phyloP scores from a whole-genome alignment of 2,329 filamentous ascomycete species.

The Hypocrella siamensis region DNA sequence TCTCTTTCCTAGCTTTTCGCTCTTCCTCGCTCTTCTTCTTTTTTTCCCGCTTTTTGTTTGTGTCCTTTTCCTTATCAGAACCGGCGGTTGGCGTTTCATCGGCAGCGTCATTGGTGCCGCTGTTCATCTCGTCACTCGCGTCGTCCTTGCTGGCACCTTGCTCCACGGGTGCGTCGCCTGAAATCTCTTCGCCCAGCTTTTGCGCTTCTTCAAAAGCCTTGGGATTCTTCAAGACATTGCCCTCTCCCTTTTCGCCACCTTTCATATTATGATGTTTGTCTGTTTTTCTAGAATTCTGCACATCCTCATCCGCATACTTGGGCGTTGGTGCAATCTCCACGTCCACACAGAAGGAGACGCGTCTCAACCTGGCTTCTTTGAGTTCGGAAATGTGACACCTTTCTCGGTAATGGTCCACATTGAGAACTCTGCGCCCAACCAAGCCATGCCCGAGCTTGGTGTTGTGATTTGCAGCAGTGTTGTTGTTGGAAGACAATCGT shows the following conservation, averaged over 20 bases:
- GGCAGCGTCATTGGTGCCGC: conserved; percentile 12
- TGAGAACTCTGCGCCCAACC: conserved; percentile 69
- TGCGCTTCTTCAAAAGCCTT: conserved; percentile 39
- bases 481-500: conserved; percentile 56
- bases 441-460: conserved; percentile 40
- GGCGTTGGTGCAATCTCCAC: conserved; percentile 90
- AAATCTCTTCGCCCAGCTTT: conserved; percentile 17
- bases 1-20: conserved; percentile 80
- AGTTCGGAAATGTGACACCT: conserved; percentile 68
- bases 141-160: not conserved
- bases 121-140: conserved; percentile 4
- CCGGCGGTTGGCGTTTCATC: conserved; percentile 3
- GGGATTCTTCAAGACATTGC: conserved; percentile 54
- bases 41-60: conserved; percentile 73
- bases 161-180: not conserved
- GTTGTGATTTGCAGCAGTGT: conserved; percentile 14
- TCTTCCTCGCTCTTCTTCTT: conserved; percentile 92
- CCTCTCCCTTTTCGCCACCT: conserved; percentile 55
- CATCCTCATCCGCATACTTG: conserved; percentile 51
- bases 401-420: conserved; percentile 66
- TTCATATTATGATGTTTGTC: conserved; percentile 44
- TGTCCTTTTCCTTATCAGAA: conserved; percentile 24
- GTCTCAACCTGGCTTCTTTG: conserved; percentile 62
- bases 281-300: conserved; percentile 20
- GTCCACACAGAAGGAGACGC: conserved; percentile 91